These are phyloP conservation scores for Pseudoturritis turrita DNA, from an alignment of 345 rosid genomes.

Conservation along the genomic window DNA sequence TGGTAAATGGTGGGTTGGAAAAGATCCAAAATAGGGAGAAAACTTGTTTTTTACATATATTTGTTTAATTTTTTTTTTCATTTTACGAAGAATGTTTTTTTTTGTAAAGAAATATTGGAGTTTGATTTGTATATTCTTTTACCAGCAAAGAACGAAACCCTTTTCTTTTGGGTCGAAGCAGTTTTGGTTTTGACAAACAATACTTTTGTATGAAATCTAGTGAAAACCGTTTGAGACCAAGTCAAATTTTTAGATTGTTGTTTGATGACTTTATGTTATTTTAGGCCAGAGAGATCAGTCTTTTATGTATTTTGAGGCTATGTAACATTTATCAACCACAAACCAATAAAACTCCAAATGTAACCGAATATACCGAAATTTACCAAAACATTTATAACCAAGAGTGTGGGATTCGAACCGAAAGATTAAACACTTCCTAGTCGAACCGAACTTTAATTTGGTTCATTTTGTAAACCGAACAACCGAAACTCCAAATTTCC, in stretches of 20 bases:
- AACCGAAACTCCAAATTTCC: background rate
- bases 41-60: conserved; percentile 26
- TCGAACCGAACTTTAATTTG: background rate
- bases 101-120: background rate
- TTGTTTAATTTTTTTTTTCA: conserved; percentile 17
- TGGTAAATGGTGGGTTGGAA: background rate
- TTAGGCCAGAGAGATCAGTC: background rate
- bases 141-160: conserved; percentile 19
- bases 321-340: background rate
- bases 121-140: conserved; percentile 27
- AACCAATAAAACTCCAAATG: background rate
- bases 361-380: background rate
- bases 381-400: background rate
- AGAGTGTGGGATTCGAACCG: background rate
- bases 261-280: background rate
- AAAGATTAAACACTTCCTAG: background rate
- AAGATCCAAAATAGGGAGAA: conserved; percentile 12
- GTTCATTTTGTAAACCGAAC: background rate
- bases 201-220: background rate
- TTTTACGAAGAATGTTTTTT: background rate
- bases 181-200: conserved; percentile 20
- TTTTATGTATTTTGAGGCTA: background rate
- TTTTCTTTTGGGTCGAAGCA: background rate
- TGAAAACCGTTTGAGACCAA: background rate
- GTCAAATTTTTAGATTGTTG: background rate